A percentile compares a stretch with the other conserved stretches of the same genome.
These are phyloP conservation scores for Clonostachys rhizophaga DNA, from an alignment of 2,329 filamentous ascomycete species.

Conservation along the genomic window DNA sequence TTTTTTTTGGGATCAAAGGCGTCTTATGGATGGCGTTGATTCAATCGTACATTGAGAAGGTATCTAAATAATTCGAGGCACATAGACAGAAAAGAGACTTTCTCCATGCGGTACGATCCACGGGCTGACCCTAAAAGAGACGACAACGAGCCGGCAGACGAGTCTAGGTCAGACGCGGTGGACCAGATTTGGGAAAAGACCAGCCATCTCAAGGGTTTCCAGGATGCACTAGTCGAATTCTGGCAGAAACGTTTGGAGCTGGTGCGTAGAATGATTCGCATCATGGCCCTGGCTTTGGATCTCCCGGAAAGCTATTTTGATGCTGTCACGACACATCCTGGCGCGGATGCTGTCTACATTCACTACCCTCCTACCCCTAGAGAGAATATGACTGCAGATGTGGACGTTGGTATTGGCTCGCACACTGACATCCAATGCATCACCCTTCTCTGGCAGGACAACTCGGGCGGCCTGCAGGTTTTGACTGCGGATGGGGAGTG, in stretches of 20 bases:
- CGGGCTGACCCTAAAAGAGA: constrained; percentile 40
- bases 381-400: constrained; percentile 21
- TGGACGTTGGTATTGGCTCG: constrained; percentile 39
- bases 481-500: constrained; percentile 29
- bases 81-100: constrained; percentile 33
- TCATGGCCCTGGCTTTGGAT: constrained; percentile 50
- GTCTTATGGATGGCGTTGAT: too few relatives aligned
- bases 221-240: constrained; percentile 36
- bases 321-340: constrained; percentile 44
- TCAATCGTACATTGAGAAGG: too few relatives aligned
- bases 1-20: too few relatives aligned
- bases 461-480: constrained; percentile 35
- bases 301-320: constrained; percentile 53
- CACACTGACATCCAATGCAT: constrained; percentile 51
- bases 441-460: constrained; percentile 40
- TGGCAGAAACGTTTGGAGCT: constrained; percentile 42
- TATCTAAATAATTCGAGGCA: too few relatives aligned
- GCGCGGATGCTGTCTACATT: constrained; percentile 33
- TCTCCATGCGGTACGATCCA: constrained; percentile 47
- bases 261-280: constrained; percentile 41
- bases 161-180: constrained; percentile 21
- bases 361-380: constrained; percentile 22
- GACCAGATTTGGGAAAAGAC: constrained; percentile 49
- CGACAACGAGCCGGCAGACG: constrained; percentile 10
- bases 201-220: constrained; percentile 40